Evolutionary conservation across 2,329 filamentous ascomycete genomes (phyloP).

Genomic region (Cladosporium colombiae): DNA sequence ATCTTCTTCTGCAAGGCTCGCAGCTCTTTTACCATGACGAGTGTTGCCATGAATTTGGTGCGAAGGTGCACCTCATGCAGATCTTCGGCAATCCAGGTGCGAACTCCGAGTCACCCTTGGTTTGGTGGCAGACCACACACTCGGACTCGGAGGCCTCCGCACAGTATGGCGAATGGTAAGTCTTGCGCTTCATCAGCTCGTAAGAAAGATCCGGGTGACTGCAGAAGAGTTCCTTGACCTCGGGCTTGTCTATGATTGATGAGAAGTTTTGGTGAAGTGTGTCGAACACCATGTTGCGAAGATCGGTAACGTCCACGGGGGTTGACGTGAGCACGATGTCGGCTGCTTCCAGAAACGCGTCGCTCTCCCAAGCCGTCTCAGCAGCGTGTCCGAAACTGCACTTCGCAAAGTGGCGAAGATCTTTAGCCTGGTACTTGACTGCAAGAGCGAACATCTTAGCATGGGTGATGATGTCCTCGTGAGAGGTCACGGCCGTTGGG

Average conservation of each 20-base stretch:
- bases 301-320: slow-evolving; percentile 43
- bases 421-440: slow-evolving; percentile 44
- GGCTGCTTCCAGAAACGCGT: slow-evolving; percentile 42
- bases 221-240: not conserved
- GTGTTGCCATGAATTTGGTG: no score
- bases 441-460: slow-evolving; percentile 48
- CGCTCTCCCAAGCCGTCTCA: slow-evolving; percentile 34
- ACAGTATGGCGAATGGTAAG: no score
- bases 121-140: not conserved
- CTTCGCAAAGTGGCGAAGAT: slow-evolving; percentile 41
- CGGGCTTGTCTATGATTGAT: not conserved
- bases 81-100: not conserved
- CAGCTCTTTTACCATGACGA: not conserved
- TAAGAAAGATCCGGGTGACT: not conserved
- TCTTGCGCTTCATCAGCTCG: not conserved
- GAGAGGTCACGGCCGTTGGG: slow-evolving; percentile 22
- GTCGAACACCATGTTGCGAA: slow-evolving; percentile 34
- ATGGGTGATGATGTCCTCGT: slow-evolving; percentile 35
- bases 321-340: slow-evolving; percentile 45
- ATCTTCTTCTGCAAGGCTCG: not conserved
- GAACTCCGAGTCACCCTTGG: not conserved
- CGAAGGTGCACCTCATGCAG: not conserved
- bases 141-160: not conserved
- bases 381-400: slow-evolving; percentile 41
- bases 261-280: not conserved